Conservation (phyloP, 1,139 yeast genomes). For the Yamadazyma sp. region DNA sequence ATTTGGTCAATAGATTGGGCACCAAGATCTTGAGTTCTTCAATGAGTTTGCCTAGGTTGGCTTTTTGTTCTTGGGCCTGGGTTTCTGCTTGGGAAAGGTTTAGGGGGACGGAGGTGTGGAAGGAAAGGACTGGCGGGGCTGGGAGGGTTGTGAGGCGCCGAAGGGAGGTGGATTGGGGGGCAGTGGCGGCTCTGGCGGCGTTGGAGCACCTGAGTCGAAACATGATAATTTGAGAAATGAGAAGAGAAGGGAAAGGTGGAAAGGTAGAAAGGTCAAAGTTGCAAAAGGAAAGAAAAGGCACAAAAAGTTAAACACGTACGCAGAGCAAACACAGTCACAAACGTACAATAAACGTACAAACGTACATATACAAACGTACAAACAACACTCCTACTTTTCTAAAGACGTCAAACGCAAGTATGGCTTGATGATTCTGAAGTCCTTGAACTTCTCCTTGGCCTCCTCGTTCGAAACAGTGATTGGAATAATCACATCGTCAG, state of each 20-base stretch:
- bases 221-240: no score
- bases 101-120: neutral
- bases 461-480: slow-evolving; percentile 79
- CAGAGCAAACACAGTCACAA: no score
- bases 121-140: neutral
- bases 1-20: slow-evolving; percentile 54
- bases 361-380: no score
- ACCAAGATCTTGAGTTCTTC: slow-evolving; percentile 51
- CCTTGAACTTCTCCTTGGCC: slow-evolving; percentile 72
- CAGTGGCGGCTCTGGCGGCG: neutral
- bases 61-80: slow-evolving; percentile 25
- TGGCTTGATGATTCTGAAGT: slow-evolving; percentile 75
- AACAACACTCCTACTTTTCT: slow-evolving; percentile 19
- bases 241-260: no score
- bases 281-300: neutral
- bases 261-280: no score
- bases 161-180: neutral
- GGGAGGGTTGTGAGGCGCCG: neutral
- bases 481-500: slow-evolving; percentile 87
- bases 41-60: slow-evolving; percentile 63
- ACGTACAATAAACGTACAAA: no score
- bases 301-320: no score
- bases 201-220: no score
- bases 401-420: slow-evolving; percentile 54
- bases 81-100: neutral